phyloP scores from a whole-genome alignment of 352 stramenopile species.

The Phytophthora pseudosyringae region DNA sequence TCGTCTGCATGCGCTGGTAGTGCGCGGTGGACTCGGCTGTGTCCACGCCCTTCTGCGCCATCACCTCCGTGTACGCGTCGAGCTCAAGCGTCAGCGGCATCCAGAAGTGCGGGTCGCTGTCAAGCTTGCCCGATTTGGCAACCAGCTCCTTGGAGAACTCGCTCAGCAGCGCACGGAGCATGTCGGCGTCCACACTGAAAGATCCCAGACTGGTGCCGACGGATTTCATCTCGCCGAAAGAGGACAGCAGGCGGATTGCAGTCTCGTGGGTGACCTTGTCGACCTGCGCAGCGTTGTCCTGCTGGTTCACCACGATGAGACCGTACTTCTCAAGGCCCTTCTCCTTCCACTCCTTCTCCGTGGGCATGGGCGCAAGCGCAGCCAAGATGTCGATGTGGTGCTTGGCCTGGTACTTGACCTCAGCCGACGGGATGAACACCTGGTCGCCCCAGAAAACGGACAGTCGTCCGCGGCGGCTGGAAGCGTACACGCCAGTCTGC shows the following conservation, averaged over 20 bases:
- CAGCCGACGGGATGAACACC: constrained; percentile 96
- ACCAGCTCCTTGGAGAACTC: constrained; percentile 94
- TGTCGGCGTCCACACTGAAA: constrained; percentile 95
- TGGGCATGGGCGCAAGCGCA: constrained; percentile 93
- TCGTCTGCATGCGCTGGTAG: constrained; percentile 93
- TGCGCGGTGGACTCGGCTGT: constrained; percentile 75
- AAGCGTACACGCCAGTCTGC: constrained; percentile 98
- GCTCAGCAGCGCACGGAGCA: constrained; percentile 91
- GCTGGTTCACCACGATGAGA: constrained; percentile 96
- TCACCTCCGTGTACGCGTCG: constrained; percentile 93
- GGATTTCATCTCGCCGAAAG: constrained; percentile 94
- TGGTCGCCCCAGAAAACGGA: constrained; percentile 99
- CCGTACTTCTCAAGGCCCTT: constrained; percentile 99
- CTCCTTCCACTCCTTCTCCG: constrained; percentile 93
- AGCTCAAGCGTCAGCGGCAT: constrained; percentile 97
- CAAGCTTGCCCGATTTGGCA: constrained; percentile 94
- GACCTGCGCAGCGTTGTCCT: constrained; percentile 93
- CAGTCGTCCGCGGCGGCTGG: constrained; percentile 93
- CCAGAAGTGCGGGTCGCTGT: constrained; percentile 99
- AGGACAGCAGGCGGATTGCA: constrained; percentile 92
- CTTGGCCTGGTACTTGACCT: constrained; percentile 93
- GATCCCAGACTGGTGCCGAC: constrained; percentile 96
- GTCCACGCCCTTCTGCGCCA: constrained; percentile 94
- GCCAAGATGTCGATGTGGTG: constrained; percentile 98
- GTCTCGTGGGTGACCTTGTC: constrained; percentile 98